These are phyloP conservation scores for Penicillium concentricum DNA, from an alignment of 2,329 filamentous ascomycete species.

Conservation along the genomic window DNA sequence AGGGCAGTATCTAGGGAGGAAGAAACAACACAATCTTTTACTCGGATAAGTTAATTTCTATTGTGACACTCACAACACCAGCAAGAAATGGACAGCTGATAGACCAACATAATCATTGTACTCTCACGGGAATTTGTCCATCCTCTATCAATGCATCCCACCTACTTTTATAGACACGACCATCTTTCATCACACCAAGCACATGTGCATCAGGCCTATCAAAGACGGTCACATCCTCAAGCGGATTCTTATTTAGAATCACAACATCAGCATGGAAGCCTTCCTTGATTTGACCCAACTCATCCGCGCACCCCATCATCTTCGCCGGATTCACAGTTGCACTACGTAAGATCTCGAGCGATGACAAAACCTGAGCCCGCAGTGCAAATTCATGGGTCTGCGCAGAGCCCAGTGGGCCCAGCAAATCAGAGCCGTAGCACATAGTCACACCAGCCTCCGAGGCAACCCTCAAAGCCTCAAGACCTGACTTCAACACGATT, in stretches of 20 bases:
- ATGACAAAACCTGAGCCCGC: slow-evolving; percentile 42
- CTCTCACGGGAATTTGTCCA: slow-evolving; percentile 19
- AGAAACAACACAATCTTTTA: too few relatives aligned
- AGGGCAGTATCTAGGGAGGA: not conserved
- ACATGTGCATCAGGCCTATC: slow-evolving; percentile 49
- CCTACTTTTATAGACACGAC: slow-evolving; percentile 45
- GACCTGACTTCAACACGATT: slow-evolving; percentile 48
- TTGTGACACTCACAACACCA: too few relatives aligned
- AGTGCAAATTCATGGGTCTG: slow-evolving; percentile 52
- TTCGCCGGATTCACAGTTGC: slow-evolving; percentile 55
- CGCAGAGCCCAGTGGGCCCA: slow-evolving; percentile 48
- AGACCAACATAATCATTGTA: slow-evolving; percentile 10
- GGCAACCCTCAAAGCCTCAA: slow-evolving; percentile 50
- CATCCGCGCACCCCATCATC: slow-evolving; percentile 48
- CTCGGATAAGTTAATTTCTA: too few relatives aligned
- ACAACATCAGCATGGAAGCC: slow-evolving; percentile 55
- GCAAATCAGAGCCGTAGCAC: slow-evolving; percentile 56
- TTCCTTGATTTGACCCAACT: slow-evolving; percentile 51
- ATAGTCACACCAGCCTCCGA: slow-evolving; percentile 54
- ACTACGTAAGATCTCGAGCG: slow-evolving; percentile 47
- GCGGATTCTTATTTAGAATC: slow-evolving; percentile 52
- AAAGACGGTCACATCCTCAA: slow-evolving; percentile 55
- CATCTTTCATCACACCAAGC: slow-evolving; percentile 56
- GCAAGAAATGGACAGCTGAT: too few relatives aligned
- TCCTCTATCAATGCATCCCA: slow-evolving; percentile 23